Base-by-base conservation (phyloP, 2,329 filamentous ascomycete species). In the Penicillium sclerotiorum region DNA sequence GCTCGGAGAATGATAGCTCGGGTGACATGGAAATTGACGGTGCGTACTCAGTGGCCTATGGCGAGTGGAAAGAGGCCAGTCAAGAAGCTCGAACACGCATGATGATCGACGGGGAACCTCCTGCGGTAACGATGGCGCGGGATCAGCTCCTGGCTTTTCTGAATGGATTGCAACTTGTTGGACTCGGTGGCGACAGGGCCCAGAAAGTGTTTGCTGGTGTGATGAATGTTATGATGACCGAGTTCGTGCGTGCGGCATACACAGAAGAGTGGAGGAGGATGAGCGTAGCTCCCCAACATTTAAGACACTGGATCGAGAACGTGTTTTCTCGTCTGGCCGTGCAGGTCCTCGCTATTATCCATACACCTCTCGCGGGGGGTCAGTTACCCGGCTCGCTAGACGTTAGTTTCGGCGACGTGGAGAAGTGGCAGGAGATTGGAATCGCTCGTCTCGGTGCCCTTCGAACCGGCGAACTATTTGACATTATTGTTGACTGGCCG, bases 401-500 rank as follows among this genome's bases (percentile, higher is more conserved):
- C 33, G 69, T 75, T 39, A 65, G 61, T 8, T 64, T 74, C 17
- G 60, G 57, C 7, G 73, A 82, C 50, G 66, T 81, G 22, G 70
- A 77, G 50, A 78, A 77, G 52, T 83, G 81, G 76, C 76, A 79
- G 52, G 76, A 80, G 22, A 80, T 81, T 57, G 82, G 77, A 5
- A 70, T 83, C 33, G 72, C 74, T 13, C 75, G 80, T 27, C 67
- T 86, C 2, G 83, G 82, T 2, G 75, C 77, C 33, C 73, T 80
- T 15, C 76, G 83, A 13, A 78, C 80, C 1, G 74, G 76, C 23
- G 77, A 83, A 49, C 69, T 86, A 1, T 86, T 86, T 50, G 80
- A 85, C 60, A 80, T 85, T 49, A 77, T 86, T 48, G 81, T 84
- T 45, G 76, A 79, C 46, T 85, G 82, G 81, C 79, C 83, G 49